A percentile compares a stretch with the other conserved stretches of the same genome.
Evolutionary conservation across 2,329 filamentous ascomycete species (phyloP).

Genomic region (Fusarium keratoplasticum): DNA sequence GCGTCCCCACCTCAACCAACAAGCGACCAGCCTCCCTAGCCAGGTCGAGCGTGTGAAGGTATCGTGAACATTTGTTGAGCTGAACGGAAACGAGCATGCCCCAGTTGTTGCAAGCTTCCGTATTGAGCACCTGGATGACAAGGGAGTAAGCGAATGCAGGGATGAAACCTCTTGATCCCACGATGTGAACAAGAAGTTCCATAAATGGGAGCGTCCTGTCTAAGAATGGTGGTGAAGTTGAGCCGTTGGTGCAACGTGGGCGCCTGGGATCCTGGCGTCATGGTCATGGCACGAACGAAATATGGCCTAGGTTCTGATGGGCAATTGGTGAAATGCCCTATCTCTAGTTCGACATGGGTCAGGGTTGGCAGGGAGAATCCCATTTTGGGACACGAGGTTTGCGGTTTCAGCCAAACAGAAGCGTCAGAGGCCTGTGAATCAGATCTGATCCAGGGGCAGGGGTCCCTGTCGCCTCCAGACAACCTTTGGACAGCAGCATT

Average conservation of each 20-base stretch:
- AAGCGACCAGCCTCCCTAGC: not conserved
- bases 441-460: conserved; percentile 39
- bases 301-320: conserved; percentile 26
- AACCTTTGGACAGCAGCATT: conserved; percentile 7
- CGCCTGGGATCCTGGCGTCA: conserved; percentile 5
- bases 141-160: conserved; percentile 3
- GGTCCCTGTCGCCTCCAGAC: conserved; percentile 13
- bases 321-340: conserved; percentile 28
- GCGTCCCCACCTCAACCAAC: not conserved
- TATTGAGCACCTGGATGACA: not conserved
- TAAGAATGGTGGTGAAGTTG: conserved; percentile 15
- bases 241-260: conserved; percentile 18
- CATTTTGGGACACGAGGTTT: conserved; percentile 51
- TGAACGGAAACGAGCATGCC: not conserved
- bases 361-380: conserved; percentile 31
- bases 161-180: not conserved
- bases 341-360: conserved; percentile 12
- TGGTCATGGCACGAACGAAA: conserved; percentile 9
- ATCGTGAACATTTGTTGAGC: not conserved
- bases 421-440: conserved; percentile 27
- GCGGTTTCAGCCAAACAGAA: conserved; percentile 40
- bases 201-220: not conserved
- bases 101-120: not conserved
- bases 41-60: not conserved
- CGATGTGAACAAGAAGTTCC: not conserved